phyloP scores from a whole-genome alignment of 2,329 filamentous ascomycete genomes.

The Paradendryphiella salina region DNA sequence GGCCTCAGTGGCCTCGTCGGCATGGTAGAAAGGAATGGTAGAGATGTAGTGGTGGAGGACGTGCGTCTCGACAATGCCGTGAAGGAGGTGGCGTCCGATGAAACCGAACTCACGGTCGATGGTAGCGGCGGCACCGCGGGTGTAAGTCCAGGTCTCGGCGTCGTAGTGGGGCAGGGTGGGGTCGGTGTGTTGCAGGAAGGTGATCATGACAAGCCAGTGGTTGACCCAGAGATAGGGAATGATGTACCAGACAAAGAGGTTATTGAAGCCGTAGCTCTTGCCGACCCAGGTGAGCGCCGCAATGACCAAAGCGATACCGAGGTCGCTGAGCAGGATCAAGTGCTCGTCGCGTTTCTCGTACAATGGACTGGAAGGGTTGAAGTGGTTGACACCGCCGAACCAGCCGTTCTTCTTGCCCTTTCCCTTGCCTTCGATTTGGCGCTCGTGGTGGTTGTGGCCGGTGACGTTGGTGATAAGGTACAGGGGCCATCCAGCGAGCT shows the following conservation, averaged over 20 bases:
- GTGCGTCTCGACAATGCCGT: conserved; percentile 97
- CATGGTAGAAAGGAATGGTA: conserved; percentile 95
- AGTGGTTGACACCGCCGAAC: conserved; percentile 88
- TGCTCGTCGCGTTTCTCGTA: conserved; percentile 91
- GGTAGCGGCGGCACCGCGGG: conserved; percentile 89
- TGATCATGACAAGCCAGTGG: conserved; percentile 98
- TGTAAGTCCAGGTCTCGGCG: conserved; percentile 84
- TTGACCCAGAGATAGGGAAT: conserved; percentile 97
- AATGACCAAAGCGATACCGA: conserved; percentile 68
- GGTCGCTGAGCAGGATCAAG: conserved; percentile 81
- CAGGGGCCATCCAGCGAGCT: conserved; percentile 89
- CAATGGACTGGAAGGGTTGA: conserved; percentile 81
- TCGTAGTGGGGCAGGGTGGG: conserved; percentile 92
- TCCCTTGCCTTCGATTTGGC: conserved; percentile 89
- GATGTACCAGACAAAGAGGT: conserved; percentile 93
- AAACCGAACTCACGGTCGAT: conserved; percentile 98
- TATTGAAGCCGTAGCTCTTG: conserved; percentile 78
- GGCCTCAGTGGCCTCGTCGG: conserved; percentile 89
- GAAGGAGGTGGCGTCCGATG: conserved; percentile 84
- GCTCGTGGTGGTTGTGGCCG: conserved; percentile 92
- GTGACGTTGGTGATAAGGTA: conserved; percentile 93
- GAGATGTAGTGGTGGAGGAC: conserved; percentile 97
- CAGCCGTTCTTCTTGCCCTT: conserved; percentile 87
- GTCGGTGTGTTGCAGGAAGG: conserved; percentile 96
- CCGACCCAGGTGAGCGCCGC: conserved; percentile 69